Conservation (phyloP, 495 filamentous ascomycete species). For the Paragyromitra xinjiangensis region DNA sequence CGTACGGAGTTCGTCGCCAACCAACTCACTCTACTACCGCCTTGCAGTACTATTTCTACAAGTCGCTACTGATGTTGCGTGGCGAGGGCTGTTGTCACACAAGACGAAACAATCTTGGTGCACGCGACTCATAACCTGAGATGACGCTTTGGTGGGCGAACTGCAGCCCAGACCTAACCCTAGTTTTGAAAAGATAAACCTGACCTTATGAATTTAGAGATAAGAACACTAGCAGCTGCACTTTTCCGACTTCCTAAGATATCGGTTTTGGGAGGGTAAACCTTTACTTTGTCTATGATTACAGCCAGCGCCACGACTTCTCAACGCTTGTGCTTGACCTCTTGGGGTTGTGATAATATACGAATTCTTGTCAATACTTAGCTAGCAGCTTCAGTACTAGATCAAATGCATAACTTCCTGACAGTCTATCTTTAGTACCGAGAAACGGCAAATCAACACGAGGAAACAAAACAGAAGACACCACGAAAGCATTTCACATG, state of each 20-base stretch:
- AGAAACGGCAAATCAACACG: not conserved
- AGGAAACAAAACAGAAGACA: not conserved
- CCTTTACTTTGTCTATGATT: no score
- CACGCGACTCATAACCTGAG: conserved; percentile 17
- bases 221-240: conserved; percentile 14
- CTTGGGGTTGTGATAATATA: no score
- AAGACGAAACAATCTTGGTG: not conserved
- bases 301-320: no score
- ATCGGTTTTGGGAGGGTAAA: no score
- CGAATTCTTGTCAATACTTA: no score
- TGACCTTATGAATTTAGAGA: conserved; percentile 1
- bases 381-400: no score
- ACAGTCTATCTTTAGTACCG: no score
- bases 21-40: not conserved
- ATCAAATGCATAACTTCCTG: no score
- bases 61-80: not conserved
- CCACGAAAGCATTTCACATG: not conserved
- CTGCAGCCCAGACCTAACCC: conserved; percentile 34
- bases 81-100: conserved; percentile 1
- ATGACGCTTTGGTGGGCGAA: conserved; percentile 11
- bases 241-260: not conserved
- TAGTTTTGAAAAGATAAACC: conserved; percentile 5
- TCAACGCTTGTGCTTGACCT: no score
- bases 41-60: not conserved
- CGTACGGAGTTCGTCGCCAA: no score